A percentile compares a stretch with the other conserved stretches of the same genome.
Conservation (phyloP, 371 early-diverging fungal genomes). For the Mortierella sp. region DNA sequence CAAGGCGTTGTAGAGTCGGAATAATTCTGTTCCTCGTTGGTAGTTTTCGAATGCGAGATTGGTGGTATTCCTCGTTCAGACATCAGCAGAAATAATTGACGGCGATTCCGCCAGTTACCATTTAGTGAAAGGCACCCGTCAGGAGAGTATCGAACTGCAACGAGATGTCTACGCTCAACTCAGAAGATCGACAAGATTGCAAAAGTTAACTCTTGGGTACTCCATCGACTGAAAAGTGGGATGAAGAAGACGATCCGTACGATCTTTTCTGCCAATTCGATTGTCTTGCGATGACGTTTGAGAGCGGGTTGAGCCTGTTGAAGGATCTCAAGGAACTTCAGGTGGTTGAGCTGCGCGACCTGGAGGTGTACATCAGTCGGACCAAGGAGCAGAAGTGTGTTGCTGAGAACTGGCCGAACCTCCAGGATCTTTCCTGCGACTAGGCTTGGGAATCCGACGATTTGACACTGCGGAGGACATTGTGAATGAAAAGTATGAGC, state of each 20-base stretch:
- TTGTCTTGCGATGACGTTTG: not conserved
- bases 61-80: not conserved
- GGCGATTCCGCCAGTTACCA: not conserved
- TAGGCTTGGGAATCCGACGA: not conserved
- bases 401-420: not conserved
- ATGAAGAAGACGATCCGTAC: not conserved
- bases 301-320: not conserved
- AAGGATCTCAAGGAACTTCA: not conserved
- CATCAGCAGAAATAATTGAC: not conserved
- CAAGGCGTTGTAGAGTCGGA: not conserved
- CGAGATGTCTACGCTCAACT: not conserved
- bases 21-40: not conserved
- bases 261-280: not conserved
- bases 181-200: not conserved
- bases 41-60: not conserved
- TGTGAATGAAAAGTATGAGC: too few species aligned
- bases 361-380: not conserved
- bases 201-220: not conserved
- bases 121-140: not conserved
- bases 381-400: not conserved
- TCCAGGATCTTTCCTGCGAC: not conserved
- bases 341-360: not conserved
- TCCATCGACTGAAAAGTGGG: too few species aligned
- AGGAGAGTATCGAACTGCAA: not conserved
- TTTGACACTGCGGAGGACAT: too few species aligned